Percentiles rank a stretch among this genome's conserved stretches.
Evolutionary conservation across 1,139 yeast species (phyloP).

Genomic region (Protomyces inundatus): DNA sequence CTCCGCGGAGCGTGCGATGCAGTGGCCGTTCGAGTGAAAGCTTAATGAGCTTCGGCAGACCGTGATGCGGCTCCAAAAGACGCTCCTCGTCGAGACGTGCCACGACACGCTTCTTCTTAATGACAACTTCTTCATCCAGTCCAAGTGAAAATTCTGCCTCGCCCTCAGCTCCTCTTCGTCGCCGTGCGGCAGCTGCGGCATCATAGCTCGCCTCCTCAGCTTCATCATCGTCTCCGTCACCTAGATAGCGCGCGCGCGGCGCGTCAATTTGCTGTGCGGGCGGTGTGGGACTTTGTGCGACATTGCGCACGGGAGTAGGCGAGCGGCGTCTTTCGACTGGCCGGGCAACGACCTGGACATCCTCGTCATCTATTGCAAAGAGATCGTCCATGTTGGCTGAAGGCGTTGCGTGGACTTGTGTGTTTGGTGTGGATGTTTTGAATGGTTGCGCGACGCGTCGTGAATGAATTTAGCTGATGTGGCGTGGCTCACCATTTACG

Average conservation of each 20-base stretch:
- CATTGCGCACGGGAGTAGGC: background rate
- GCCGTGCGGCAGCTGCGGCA: background rate
- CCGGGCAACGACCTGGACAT: conserved; percentile 10
- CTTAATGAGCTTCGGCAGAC: conserved; percentile 39
- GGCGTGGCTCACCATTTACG: too few species aligned
- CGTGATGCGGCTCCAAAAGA: conserved; percentile 36
- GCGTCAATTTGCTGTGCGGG: background rate
- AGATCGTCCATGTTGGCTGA: conserved; percentile 22
- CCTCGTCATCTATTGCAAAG: conserved; percentile 8
- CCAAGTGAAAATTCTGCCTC: conserved; percentile 36
- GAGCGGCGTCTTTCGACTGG: background rate
- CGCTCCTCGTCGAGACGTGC: conserved; percentile 41
- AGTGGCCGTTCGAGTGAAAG: conserved; percentile 29
- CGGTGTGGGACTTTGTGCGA: background rate
- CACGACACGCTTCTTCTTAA: conserved; percentile 33
- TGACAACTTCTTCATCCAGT: conserved; percentile 39
- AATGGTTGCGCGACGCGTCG: background rate
- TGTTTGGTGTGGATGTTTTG: background rate
- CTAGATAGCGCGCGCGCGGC: background rate
- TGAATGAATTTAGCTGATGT: too few species aligned
- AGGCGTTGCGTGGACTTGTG: background rate
- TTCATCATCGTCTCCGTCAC: background rate
- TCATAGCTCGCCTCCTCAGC: background rate
- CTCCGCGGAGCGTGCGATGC: conserved; percentile 35
- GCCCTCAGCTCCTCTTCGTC: background rate